Percentiles rank a stretch among this genome's conserved stretches.
Evolutionary conservation across 179 eudicot species (phyloP).

Genomic region (Amaranthus tricolor): DNA sequence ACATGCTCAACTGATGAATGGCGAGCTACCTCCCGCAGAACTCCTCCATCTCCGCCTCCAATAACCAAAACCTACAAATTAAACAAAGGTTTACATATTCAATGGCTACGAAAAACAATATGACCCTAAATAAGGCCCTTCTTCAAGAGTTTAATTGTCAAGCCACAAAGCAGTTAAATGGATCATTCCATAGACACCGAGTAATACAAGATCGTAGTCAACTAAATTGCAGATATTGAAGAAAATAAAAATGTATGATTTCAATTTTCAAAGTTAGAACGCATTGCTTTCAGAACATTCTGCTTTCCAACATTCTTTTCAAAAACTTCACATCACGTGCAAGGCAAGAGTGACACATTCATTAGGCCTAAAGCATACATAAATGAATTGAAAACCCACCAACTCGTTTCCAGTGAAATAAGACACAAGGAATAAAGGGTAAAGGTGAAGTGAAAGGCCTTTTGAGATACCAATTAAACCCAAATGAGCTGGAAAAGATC

Average conservation of each 20-base stretch:
- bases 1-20: conserved; percentile 77
- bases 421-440: background rate
- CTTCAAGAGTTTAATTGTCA: too few relatives aligned
- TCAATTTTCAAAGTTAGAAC: background rate
- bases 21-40: conserved; percentile 85
- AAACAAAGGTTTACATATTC: background rate
- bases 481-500: background rate
- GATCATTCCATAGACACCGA: background rate
- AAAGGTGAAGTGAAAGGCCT: background rate
- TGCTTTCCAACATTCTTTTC: background rate
- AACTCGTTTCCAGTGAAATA: background rate
- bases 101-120: background rate
- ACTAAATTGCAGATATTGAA: background rate
- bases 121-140: background rate
- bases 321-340: background rate
- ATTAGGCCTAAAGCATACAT: background rate
- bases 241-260: background rate
- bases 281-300: background rate
- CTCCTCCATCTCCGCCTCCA: conserved; percentile 98
- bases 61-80: conserved; percentile 70
- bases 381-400: background rate
- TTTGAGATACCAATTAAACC: background rate
- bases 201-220: background rate
- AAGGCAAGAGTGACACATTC: background rate
- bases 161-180: background rate